phyloP scores from a whole-genome alignment of 2,329 filamentous ascomycete genomes.

The Boeremia lycopersici region DNA sequence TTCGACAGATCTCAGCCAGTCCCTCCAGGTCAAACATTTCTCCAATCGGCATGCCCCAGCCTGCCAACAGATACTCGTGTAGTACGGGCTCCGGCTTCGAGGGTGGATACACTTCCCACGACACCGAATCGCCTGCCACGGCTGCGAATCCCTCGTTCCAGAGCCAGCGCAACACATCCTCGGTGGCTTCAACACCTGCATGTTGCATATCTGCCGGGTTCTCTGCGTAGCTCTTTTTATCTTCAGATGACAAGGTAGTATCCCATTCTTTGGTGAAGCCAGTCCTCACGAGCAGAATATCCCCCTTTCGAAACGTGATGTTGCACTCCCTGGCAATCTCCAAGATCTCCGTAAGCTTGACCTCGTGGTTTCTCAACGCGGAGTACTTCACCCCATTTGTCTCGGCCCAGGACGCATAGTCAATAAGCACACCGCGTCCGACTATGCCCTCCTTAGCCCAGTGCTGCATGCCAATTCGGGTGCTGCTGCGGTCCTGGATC shows the following conservation, averaged over 20 bases:
- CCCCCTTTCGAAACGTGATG: conserved; percentile 23
- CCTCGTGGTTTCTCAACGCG: conserved; percentile 13
- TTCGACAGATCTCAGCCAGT: conserved; percentile 47
- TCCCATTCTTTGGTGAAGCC: conserved; percentile 26
- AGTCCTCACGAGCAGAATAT: conserved; percentile 28
- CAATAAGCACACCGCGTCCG: conserved; percentile 27
- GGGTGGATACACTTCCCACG: conserved; percentile 44
- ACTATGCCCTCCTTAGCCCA: conserved; percentile 29
- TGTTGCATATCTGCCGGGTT: conserved; percentile 36
- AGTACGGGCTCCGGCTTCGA: conserved; percentile 23
- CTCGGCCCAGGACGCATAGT: conserved; percentile 25
- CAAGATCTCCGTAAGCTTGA: conserved; percentile 15
- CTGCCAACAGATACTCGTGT: conserved; percentile 37
- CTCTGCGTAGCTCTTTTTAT: conserved; percentile 29
- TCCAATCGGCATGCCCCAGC: conserved; percentile 56
- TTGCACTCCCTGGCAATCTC: conserved; percentile 19
- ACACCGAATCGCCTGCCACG: conserved; percentile 44
- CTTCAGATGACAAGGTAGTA: conserved; percentile 10
- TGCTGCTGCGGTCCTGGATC: conserved; percentile 25
- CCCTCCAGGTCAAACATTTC: conserved; percentile 53
- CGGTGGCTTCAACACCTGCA: conserved; percentile 28
- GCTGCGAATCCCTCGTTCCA: conserved; percentile 40
- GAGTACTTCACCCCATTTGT: conserved; percentile 21
- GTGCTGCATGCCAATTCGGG: conserved; percentile 22
- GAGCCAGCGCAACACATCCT: conserved; percentile 38